Base-by-base conservation (phyloP, 192 early-diverging fungal genomes). In the Rhizophagus sp. region DNA sequence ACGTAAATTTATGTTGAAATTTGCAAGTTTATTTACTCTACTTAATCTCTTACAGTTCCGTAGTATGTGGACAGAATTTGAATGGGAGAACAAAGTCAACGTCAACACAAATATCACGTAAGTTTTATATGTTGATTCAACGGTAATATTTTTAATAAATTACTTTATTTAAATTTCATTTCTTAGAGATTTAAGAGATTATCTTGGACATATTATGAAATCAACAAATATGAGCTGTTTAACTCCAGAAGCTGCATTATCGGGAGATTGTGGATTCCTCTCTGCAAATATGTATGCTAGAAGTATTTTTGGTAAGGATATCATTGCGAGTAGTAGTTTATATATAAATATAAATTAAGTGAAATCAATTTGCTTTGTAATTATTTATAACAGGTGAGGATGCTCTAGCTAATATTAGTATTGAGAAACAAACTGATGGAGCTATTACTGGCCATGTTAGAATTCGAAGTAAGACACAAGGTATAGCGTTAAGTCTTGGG, bases 1-100 rank as follows among this genome's bases (percentile, higher is more conserved):
- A 50, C 39, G 12, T 33, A 0, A 39, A 82, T 8, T 88, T 41
- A 10, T 13, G 6, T 7, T 41, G 39, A 41, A 41, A 8, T 25
- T 73, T 27, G 82, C 67, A 41, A 7, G 12, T 25, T 64, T 64
- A 65, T 30, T 65, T 63, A 22, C 2, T 65, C 24, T 13, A 65
- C 39, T 41, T 69, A 69, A 7, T 22, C 11, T 12, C 11, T 47
- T 57, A 3, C 76, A 93, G 91, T 99, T 99, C 95, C 92, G 97
- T 73, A 85, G 91, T 79, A 98, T 98, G 96, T 99, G 98, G 98
- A 95, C 92, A 67, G 98, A 99, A 86, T 99, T 99, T 88, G 98
- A 99, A 84, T 99, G 98, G 98, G 98, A 99, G 85, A 99, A 99
- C 89, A 98, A 98, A 90, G 96, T 99, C 78, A 96, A 96, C 73